phyloP scores from a whole-genome alignment of 1,139 yeast genomes.

The Geotrichum aggregatum region DNA sequence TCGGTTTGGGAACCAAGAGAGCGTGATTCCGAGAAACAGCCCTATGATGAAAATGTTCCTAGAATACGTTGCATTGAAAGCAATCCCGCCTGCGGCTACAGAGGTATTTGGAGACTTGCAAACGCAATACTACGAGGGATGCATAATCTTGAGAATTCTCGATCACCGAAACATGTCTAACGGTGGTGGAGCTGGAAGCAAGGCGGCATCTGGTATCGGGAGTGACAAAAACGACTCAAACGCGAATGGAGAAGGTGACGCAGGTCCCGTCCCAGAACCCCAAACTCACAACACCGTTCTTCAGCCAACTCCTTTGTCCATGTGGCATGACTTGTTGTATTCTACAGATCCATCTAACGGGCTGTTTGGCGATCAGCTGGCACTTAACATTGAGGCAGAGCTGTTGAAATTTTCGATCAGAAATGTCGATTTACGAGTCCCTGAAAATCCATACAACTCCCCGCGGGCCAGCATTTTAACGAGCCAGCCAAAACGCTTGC shows the following conservation, averaged over 20 bases:
- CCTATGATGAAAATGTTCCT: slow-evolving; percentile 72
- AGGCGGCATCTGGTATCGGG: not conserved
- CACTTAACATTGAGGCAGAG: slow-evolving; percentile 78
- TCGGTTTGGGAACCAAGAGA: slow-evolving; percentile 72
- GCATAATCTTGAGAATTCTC: slow-evolving; percentile 73
- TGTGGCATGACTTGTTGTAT: slow-evolving; percentile 79
- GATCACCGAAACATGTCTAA: slow-evolving; percentile 55
- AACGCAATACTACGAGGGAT: slow-evolving; percentile 80
- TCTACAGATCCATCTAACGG: slow-evolving; percentile 63
- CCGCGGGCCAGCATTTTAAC: slow-evolving; percentile 7
- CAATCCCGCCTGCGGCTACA: slow-evolving; percentile 83
- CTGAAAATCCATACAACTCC: slow-evolving; percentile 32
- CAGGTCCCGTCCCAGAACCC: slow-evolving; percentile 43
- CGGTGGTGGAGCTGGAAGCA: slow-evolving; percentile 4
- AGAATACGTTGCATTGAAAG: slow-evolving; percentile 71
- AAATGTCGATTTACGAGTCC: slow-evolving; percentile 68
- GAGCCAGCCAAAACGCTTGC: slow-evolving; percentile 4
- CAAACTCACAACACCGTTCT: slow-evolving; percentile 71
- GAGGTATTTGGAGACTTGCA: slow-evolving; percentile 86
- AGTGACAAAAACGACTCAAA: slow-evolving; percentile 1
- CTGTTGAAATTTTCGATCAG: slow-evolving; percentile 72
- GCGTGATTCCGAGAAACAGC: slow-evolving; percentile 73
- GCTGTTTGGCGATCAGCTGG: slow-evolving; percentile 71
- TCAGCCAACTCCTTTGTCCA: slow-evolving; percentile 73
- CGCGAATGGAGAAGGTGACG: slow-evolving; percentile 8